Conservation (phyloP, 2,329 filamentous ascomycete genomes). For the Exophiala sideris region DNA sequence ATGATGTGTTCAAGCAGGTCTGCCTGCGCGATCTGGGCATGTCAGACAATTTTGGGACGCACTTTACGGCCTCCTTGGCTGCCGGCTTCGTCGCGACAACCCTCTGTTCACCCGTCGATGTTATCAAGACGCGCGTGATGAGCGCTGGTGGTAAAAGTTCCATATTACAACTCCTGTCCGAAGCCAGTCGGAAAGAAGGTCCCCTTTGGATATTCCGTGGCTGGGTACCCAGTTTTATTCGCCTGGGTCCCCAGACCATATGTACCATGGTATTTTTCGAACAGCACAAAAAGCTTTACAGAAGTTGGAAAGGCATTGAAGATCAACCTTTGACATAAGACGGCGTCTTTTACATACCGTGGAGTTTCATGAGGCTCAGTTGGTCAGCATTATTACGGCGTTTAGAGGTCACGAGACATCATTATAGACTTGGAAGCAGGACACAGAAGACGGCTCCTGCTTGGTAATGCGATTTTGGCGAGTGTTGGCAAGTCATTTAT, state of each 20-base stretch:
- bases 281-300: constrained; percentile 64
- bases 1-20: constrained; percentile 61
- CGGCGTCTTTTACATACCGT: no score
- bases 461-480: no score
- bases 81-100: constrained; percentile 66
- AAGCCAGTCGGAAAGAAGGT: constrained; percentile 57
- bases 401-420: no score
- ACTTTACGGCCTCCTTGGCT: constrained; percentile 60
- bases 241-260: constrained; percentile 63
- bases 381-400: no score
- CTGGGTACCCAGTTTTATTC: constrained; percentile 65
- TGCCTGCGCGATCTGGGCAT: constrained; percentile 53
- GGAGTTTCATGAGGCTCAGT: no score
- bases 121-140: constrained; percentile 66
- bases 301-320: constrained; percentile 38
- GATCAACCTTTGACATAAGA: not conserved
- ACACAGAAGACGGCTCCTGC: no score
- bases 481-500: no score
- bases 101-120: constrained; percentile 64
- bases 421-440: no score
- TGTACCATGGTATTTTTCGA: constrained; percentile 65
- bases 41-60: constrained; percentile 56
- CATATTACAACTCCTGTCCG: constrained; percentile 49
- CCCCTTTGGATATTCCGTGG: constrained; percentile 63
- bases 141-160: constrained; percentile 47